Percentiles rank a stretch among this genome's conserved stretches.
These are phyloP conservation scores for Penicillium argentinense DNA, from an alignment of 495 filamentous ascomycete genomes.

Conservation along the genomic window DNA sequence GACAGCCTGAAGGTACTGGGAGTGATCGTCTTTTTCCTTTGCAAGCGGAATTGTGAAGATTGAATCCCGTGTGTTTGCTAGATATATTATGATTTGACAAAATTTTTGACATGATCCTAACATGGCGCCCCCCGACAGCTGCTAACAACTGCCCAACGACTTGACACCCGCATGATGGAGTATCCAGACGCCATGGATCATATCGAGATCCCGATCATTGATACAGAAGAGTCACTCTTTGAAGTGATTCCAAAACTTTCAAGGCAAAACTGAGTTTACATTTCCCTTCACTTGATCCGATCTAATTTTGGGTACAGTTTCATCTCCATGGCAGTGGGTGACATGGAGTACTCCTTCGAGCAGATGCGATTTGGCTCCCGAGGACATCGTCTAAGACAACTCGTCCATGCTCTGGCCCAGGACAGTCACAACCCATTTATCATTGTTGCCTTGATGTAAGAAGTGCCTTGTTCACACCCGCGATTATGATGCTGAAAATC, in stretches of 20 bases:
- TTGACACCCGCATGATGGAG: constrained; percentile 8
- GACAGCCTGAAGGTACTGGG: too few species aligned
- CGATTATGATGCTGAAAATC: background rate
- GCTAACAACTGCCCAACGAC: too few species aligned
- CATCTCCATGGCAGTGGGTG: constrained; percentile 59
- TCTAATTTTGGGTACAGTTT: constrained; percentile 8
- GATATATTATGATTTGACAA: too few species aligned
- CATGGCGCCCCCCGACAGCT: too few species aligned
- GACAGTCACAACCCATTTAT: constrained; percentile 71
- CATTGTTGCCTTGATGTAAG: constrained; percentile 77
- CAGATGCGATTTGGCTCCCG: constrained; percentile 68
- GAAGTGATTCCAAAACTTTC: constrained; percentile 69
- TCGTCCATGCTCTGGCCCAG: constrained; percentile 65
- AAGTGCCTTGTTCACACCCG: background rate
- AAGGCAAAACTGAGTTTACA: constrained; percentile 45
- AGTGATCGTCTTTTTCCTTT: too few species aligned
- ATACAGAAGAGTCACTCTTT: constrained; percentile 61
- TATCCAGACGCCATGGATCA: constrained; percentile 15
- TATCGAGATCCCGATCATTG: constrained; percentile 59
- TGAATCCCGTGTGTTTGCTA: too few species aligned
- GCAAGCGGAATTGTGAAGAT: too few species aligned
- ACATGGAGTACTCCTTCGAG: constrained; percentile 72
- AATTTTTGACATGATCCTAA: too few species aligned
- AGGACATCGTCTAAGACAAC: constrained; percentile 60
- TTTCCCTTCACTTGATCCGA: background rate